Base-by-base conservation (phyloP, 805 yeast species). In the Wickerhamomyces chaumierensis region DNA sequence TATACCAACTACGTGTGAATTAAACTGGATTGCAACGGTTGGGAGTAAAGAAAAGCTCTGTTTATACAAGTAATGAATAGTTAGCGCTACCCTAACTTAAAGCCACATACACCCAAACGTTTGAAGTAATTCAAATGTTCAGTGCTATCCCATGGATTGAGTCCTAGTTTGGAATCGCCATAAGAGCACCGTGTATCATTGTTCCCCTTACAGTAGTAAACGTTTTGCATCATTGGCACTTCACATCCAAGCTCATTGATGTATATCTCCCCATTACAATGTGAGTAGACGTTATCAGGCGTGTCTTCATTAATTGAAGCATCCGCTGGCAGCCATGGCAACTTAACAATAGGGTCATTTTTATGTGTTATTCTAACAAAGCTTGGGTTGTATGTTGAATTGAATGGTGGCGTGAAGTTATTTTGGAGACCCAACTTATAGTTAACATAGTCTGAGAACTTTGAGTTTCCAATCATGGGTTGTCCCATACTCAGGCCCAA, bases 141-240 rank as follows among this genome's bases (percentile, higher is more conserved):
- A 3, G 46, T 44, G 38, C 42, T 52, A 31, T 45, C 52, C 11
- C 36, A 36, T 3, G 53, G 33, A 23, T 44, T 42, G 14, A 21
- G 9, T 21, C 34, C 38, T 43, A 14, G 4, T 7, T 13, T 8
- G 7, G 29, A 9, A 6, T 38, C 42, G 2, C 56, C 55, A 31
- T 29, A 18, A 0, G 55, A 40, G 20, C 58, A 77, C 11, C 65
- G 81, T 34, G 87, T 78, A 46, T 69, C 88, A 0, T 62, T 79
- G 37, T 62, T 85, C 39, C 87, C 87, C 0, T 61, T 69, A 44
- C 73, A 87, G 13, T 78, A 87, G 78, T 73, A 81, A 47, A 85
- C 95, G 0, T 80, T 90, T 14, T 37, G 32, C 5, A 43, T 19
- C 1, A 15, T 15, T 5, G 56, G 54, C 4, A 29, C 6, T 3